phyloP scores from a whole-genome alignment of 2,329 filamentous ascomycete species.

The Cladosporium sp. region DNA sequence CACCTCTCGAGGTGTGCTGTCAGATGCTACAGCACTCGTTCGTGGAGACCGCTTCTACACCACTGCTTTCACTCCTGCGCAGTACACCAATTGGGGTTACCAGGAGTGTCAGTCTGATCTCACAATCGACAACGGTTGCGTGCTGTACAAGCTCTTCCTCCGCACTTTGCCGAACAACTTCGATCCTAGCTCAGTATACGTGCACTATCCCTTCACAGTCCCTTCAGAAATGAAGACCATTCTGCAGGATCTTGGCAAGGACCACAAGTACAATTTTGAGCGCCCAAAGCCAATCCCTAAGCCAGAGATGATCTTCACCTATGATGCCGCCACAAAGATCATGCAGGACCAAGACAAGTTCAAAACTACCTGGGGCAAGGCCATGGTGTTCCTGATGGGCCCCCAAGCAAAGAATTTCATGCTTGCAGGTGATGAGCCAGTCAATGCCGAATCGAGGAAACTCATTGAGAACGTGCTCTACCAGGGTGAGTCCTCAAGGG shows the following conservation, averaged over 20 bases:
- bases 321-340: conserved; percentile 42
- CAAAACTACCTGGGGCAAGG: conserved; percentile 45
- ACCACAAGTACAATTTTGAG: conserved; percentile 39
- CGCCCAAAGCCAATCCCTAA: conserved; percentile 26
- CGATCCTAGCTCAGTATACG: conserved; percentile 46
- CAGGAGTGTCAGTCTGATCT: conserved; percentile 44
- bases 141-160: conserved; percentile 51
- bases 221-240: conserved; percentile 45
- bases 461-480: conserved; percentile 43
- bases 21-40: conserved; percentile 57
- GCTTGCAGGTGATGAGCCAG: conserved; percentile 42
- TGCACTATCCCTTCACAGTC: conserved; percentile 47
- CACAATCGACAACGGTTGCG: conserved; percentile 45
- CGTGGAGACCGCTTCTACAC: conserved; percentile 59
- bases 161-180: conserved; percentile 49
- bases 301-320: conserved; percentile 42
- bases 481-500: conserved; percentile 27
- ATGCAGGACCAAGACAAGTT: conserved; percentile 41
- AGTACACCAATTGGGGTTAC: conserved; percentile 42
- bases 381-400: conserved; percentile 43
- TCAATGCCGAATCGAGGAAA: conserved; percentile 40
- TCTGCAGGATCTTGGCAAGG: conserved; percentile 37
- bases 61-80: conserved; percentile 32
- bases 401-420: conserved; percentile 44
- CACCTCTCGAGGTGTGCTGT: conserved; percentile 53